Percentiles rank a stretch among this genome's conserved stretches.
Conservation (phyloP, 805 yeast genomes). For the Candida pini region DNA sequence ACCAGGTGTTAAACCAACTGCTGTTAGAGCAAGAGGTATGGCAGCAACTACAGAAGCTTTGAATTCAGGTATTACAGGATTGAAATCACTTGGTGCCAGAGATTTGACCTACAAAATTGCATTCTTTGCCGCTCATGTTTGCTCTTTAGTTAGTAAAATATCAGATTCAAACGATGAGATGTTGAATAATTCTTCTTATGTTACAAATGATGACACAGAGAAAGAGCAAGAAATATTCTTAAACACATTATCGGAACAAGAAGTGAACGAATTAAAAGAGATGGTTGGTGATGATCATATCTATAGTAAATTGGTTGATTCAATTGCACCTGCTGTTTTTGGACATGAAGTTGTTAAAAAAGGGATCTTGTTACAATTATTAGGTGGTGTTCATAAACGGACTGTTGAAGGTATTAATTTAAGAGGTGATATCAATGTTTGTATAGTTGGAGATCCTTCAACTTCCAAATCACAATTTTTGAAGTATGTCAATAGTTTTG, state of each 20-base stretch:
- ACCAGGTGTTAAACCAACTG: slow-evolving; percentile 89
- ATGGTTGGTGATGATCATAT: slow-evolving; percentile 90
- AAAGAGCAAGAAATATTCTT: slow-evolving; percentile 78
- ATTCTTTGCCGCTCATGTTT: slow-evolving; percentile 86
- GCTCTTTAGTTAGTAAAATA: slow-evolving; percentile 46
- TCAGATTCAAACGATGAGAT: slow-evolving; percentile 27
- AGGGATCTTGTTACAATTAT: slow-evolving; percentile 79
- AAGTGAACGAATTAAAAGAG: slow-evolving; percentile 74
- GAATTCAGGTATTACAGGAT: slow-evolving; percentile 82
- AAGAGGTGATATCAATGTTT: slow-evolving; percentile 94
- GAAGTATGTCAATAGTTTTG: slow-evolving; percentile 84
- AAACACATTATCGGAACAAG: slow-evolving; percentile 71
- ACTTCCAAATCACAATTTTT: slow-evolving; percentile 94
- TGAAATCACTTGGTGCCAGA: slow-evolving; percentile 86
- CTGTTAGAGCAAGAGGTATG: slow-evolving; percentile 53
- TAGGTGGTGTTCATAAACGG: slow-evolving; percentile 93
- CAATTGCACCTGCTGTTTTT: slow-evolving; percentile 93
- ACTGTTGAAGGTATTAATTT: slow-evolving; percentile 92
- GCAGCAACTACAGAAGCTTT: slow-evolving; percentile 58
- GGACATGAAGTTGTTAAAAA: slow-evolving; percentile 94
- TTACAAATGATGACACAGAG: slow-evolving; percentile 39
- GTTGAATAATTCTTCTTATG: slow-evolving; percentile 5
- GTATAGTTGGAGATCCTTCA: slow-evolving; percentile 97
- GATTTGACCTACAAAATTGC: slow-evolving; percentile 91
- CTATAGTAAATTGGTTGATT: slow-evolving; percentile 75